These are phyloP conservation scores for Diplocarpon mali DNA, from an alignment of 2,329 filamentous ascomycete species.

Conservation along the genomic window DNA sequence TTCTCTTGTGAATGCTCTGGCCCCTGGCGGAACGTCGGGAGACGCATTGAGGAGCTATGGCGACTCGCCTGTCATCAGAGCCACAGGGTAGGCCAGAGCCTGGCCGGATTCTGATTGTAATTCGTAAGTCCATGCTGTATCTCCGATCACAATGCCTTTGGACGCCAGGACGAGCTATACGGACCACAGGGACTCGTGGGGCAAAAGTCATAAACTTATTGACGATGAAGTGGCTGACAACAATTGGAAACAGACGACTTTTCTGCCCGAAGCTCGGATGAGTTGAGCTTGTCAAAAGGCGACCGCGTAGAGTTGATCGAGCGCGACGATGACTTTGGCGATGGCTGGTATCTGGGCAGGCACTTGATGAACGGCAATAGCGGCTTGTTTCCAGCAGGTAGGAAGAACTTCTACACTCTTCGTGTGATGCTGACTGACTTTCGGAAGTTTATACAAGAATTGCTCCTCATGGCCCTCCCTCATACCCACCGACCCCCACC, in stretches of 20 bases:
- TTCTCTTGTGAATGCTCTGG: slow-evolving; percentile 12
- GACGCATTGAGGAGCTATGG: slow-evolving; percentile 26
- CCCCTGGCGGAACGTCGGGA: slow-evolving; percentile 16
- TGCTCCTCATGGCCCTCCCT: slow-evolving; percentile 24
- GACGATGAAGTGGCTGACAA: slow-evolving; percentile 8
- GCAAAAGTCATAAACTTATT: too few species aligned
- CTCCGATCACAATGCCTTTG: neutral
- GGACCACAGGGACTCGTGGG: too few species aligned
- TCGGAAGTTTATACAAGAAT: slow-evolving; percentile 27
- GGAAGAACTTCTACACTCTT: neutral
- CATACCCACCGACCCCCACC: slow-evolving; percentile 21
- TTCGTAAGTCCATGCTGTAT: slow-evolving; percentile 45
- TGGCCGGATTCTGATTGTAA: slow-evolving; percentile 59
- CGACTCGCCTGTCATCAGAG: slow-evolving; percentile 33
- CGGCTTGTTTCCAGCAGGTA: slow-evolving; percentile 76
- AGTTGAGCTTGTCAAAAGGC: slow-evolving; percentile 77
- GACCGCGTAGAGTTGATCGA: slow-evolving; percentile 76
- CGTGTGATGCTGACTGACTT: slow-evolving; percentile 9
- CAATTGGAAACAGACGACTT: slow-evolving; percentile 63
- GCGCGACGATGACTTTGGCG: slow-evolving; percentile 78
- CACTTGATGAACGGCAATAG: slow-evolving; percentile 63
- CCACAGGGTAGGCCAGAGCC: slow-evolving; percentile 37
- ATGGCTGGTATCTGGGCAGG: slow-evolving; percentile 74
- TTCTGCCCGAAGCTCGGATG: slow-evolving; percentile 79
- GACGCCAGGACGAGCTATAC: neutral